Evolutionary conservation across 2,329 filamentous ascomycete genomes (phyloP), one percentile per base, ranked within the genome.

Genomic region (Hymenoscyphus infarciens): DNA sequence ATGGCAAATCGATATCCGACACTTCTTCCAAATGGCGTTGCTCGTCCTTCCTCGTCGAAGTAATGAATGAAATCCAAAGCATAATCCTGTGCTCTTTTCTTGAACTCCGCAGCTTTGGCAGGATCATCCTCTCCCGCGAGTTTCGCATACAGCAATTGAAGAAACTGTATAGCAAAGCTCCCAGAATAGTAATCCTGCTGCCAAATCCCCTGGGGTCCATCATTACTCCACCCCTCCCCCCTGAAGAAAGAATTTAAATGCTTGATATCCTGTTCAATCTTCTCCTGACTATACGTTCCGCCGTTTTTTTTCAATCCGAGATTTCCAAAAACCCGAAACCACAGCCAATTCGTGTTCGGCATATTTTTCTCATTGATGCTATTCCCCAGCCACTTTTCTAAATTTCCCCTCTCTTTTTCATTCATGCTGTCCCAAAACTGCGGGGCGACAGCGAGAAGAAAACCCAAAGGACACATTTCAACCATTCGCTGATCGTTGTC

Each of bases 171-270:
- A 1, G 90, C 90, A 72, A 92, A 93, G 63, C 87, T 90, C 10
- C 89, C 90, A 0, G 88, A 92, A 75, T 93, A 94, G 72, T 93
- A 93, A 74, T 93, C 90, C 86, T 93, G 92, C 75, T 93, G 90
- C 63, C 90, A 88, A 62, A 92, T 90, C 15, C 86, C 86, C 70
- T 88, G 86, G 0, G 90, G 90, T 0, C 90, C 90, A 72, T 94
- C 90, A 69, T 92, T 91, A 2, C 87, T 91, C 90, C 90, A 94
- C 0, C 90, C 90, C 55, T 86, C 87, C 5, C 90, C 90, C n/a
- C 90, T 85, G 72, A 92, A 91, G 74, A 93, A 94, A 0, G 88
- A 91, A 70, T 93, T 86, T 10, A 94, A 80, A 68, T 92, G 89
- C 69, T 88, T 83, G 72, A 94, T 90, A 72, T 93, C 90, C 22